These are phyloP conservation scores for Aspergillus sp. DNA, from an alignment of 2,329 filamentous ascomycete genomes.

Conservation along the genomic window DNA sequence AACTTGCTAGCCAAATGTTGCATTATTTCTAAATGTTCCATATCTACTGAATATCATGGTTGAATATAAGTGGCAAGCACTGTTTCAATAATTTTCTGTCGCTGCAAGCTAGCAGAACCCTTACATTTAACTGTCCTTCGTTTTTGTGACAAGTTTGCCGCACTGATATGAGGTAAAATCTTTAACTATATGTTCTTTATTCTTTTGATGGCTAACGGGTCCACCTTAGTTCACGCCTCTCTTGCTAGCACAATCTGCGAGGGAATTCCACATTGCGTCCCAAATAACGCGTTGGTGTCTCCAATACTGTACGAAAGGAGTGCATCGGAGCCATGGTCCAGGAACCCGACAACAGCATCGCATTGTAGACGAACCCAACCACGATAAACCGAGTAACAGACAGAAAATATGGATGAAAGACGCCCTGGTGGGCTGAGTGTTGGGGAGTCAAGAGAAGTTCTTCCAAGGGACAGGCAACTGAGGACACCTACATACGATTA, in stretches of 20 bases:
- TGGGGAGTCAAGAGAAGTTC: slow-evolving; percentile 23
- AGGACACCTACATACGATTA: slow-evolving; percentile 92
- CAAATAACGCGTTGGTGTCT: background rate
- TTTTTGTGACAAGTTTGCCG: background rate
- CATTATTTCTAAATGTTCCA: no score
- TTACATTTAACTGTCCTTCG: background rate
- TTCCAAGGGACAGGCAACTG: slow-evolving; percentile 48
- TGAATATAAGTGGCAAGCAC: background rate
- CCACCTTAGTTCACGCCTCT: background rate
- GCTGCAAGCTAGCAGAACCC: background rate
- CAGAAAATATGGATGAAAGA: slow-evolving; percentile 14
- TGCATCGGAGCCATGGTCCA: background rate
- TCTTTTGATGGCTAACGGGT: background rate
- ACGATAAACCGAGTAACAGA: background rate
- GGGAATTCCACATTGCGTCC: background rate
- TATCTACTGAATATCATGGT: background rate
- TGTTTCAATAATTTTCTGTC: background rate
- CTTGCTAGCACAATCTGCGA: background rate
- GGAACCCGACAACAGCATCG: background rate
- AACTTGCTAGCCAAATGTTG: no score
- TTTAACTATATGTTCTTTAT: no score
- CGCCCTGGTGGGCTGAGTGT: slow-evolving; percentile 4
- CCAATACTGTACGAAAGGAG: background rate
- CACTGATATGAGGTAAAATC: background rate
- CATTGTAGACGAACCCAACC: background rate